A percentile compares a stretch with the other conserved stretches of the same genome.
Evolutionary conservation across 2,329 filamentous ascomycete genomes (phyloP).

Genomic region (Dactylellina leptospora): DNA sequence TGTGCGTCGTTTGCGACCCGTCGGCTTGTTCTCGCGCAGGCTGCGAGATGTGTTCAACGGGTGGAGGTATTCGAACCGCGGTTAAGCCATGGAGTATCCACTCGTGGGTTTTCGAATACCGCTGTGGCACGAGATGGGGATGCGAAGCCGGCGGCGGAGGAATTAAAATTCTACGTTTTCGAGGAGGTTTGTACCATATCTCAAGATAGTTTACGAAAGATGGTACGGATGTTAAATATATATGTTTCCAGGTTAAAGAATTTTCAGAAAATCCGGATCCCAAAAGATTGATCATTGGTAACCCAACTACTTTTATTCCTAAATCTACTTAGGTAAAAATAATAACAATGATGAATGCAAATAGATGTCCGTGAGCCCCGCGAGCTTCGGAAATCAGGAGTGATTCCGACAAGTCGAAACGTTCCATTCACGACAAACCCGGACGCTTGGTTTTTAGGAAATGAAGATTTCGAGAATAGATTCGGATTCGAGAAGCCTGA

Average conservation of each 20-base stretch:
- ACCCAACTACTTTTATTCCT: background rate
- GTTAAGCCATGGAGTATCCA: too few relatives aligned
- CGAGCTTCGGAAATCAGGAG: constrained; percentile 71
- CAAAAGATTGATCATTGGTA: constrained; percentile 28
- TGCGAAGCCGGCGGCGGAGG: constrained; percentile 3
- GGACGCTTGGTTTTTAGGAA: constrained; percentile 78
- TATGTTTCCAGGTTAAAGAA: constrained; percentile 15
- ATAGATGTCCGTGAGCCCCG: constrained; percentile 75
- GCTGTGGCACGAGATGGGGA: background rate
- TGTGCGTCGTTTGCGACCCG: background rate
- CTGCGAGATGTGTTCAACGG: background rate
- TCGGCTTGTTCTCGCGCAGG: constrained; percentile 10
- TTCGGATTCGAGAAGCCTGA: constrained; percentile 78
- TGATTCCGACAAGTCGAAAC: constrained; percentile 82
- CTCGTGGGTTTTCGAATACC: constrained; percentile 12
- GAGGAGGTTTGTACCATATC: constrained; percentile 11
- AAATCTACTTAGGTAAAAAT: constrained; percentile 59
- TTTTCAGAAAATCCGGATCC: constrained; percentile 34
- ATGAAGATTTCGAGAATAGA: constrained; percentile 61
- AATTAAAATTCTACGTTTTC: constrained; percentile 17
- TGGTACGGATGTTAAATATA: background rate
- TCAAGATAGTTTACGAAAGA: background rate
- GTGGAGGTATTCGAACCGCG: too few relatives aligned
- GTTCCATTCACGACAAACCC: constrained; percentile 80
- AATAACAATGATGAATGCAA: constrained; percentile 59